Evolutionary conservation across 257 asterid species (phyloP).

Genomic region (Prunella vulgaris): DNA sequence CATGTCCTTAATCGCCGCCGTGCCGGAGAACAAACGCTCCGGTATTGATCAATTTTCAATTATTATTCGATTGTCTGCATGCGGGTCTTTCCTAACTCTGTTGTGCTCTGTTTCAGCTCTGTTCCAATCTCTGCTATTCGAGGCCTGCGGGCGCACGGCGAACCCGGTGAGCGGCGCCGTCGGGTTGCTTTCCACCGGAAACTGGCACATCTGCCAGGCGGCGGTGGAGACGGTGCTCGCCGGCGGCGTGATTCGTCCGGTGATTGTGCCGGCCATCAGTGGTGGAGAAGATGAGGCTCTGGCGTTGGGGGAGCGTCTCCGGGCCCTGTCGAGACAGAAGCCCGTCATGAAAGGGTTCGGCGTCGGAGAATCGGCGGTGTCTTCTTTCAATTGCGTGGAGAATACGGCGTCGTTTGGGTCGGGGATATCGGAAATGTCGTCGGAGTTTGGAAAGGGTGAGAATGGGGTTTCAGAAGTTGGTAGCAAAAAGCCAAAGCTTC

Average conservation of each 20-base stretch:
- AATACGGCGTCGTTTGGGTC: conserved; percentile 40
- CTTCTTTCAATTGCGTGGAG: conserved; percentile 21
- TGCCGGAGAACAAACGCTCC: conserved; percentile 49
- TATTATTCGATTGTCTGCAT: not conserved
- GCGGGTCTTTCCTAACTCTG: not conserved
- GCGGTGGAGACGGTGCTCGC: conserved; percentile 78
- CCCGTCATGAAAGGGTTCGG: not conserved
- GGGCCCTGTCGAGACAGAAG: not conserved
- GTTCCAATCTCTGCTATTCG: conserved; percentile 72
- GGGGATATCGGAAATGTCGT: conserved; percentile 46
- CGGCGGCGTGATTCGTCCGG: conserved; percentile 47
- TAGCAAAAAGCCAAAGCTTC: conserved; percentile 70
- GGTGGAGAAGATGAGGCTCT: not conserved
- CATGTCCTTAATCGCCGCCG: conserved; percentile 67
- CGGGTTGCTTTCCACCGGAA: conserved; percentile 62
- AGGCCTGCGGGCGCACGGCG: conserved; percentile 88
- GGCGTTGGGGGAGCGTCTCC: not conserved
- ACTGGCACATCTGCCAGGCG: conserved; percentile 67
- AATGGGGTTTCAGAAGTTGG: conserved; percentile 34
- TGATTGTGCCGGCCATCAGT: conserved; percentile 15
- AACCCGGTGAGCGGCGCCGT: conserved; percentile 91
- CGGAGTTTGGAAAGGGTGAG: conserved; percentile 35
- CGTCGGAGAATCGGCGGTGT: not conserved
- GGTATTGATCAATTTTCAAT: conserved; percentile 29
- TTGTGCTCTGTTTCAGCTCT: conserved; percentile 30